A percentile compares a stretch with the other conserved stretches of the same genome.
These are phyloP conservation scores for Selenicereus undatus DNA, from an alignment of 148 eudicot species.

Conservation along the genomic window DNA sequence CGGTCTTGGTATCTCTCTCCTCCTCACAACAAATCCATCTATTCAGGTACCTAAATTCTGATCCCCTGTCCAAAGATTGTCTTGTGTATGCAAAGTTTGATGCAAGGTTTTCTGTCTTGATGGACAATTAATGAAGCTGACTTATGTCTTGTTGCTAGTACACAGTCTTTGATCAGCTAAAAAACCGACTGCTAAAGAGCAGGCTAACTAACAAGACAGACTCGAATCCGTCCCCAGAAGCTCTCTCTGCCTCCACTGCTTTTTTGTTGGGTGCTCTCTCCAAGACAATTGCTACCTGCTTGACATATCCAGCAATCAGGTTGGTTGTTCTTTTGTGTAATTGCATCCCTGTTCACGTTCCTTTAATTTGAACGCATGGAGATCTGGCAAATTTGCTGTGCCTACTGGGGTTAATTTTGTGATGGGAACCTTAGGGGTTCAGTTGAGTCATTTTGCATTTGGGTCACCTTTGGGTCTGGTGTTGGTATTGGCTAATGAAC, in stretches of 20 bases:
- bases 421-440: no score
- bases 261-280: slow-evolving; percentile 87
- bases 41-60: slow-evolving; percentile 62
- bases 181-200: slow-evolving; percentile 49
- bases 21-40: slow-evolving; percentile 83
- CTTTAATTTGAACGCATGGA: not conserved
- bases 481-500: no score
- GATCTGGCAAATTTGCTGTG: no score
- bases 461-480: no score
- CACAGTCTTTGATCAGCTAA: slow-evolving; percentile 92
- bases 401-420: no score
- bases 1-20: slow-evolving; percentile 92
- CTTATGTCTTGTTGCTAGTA: slow-evolving; percentile 40
- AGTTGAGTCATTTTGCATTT: no score
- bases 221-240: slow-evolving; percentile 43
- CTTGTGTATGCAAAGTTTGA: not conserved
- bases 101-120: not conserved
- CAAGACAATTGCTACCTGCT: slow-evolving; percentile 79
- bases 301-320: slow-evolving; percentile 96
- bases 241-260: slow-evolving; percentile 86
- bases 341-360: not conserved
- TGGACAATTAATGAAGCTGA: slow-evolving; percentile 9
- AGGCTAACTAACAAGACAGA: slow-evolving; percentile 30
- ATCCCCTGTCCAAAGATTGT: no score
- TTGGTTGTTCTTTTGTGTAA: slow-evolving; percentile 20